Evolutionary conservation across 768 basidiomycete genomes (phyloP).

Genomic region (Suillus hirtellus): DNA sequence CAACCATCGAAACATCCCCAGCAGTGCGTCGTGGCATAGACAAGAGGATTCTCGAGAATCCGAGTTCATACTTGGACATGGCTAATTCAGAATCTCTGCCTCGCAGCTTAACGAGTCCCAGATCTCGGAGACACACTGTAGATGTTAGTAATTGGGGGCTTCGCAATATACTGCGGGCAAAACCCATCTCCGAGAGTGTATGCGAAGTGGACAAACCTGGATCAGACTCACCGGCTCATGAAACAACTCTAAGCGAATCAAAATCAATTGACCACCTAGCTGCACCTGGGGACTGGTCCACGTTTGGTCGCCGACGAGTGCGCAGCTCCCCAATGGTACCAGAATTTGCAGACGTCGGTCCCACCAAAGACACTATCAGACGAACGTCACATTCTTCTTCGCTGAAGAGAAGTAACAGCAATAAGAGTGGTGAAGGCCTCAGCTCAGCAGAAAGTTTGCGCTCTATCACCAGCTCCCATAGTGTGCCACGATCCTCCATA

Average conservation of each 20-base stretch:
- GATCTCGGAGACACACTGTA: slow-evolving; percentile 23
- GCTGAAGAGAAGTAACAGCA: slow-evolving; percentile 16
- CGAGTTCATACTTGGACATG: slow-evolving; percentile 29
- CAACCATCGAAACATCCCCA: not conserved
- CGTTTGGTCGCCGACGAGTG: slow-evolving; percentile 33
- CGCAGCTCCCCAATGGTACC: slow-evolving; percentile 18
- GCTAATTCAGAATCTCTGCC: slow-evolving; percentile 16
- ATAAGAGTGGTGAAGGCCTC: slow-evolving; percentile 11
- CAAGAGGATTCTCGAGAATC: slow-evolving; percentile 32
- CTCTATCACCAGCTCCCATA: slow-evolving; percentile 24
- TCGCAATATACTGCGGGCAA: slow-evolving; percentile 11
- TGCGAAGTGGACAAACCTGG: slow-evolving; percentile 7
- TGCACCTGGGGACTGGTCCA: slow-evolving; percentile 33
- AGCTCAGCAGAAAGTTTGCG: slow-evolving; percentile 17
- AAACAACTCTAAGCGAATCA: slow-evolving; percentile 9
- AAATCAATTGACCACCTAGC: slow-evolving; percentile 19
- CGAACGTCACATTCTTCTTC: slow-evolving; percentile 22
- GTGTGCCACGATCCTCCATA: slow-evolving; percentile 19
- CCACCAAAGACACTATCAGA: slow-evolving; percentile 17
- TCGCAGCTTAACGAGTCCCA: slow-evolving; percentile 30
- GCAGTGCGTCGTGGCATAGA: slow-evolving; percentile 19
- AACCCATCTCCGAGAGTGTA: slow-evolving; percentile 1
- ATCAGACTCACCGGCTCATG: slow-evolving; percentile 9
- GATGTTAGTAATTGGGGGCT: slow-evolving; percentile 11
- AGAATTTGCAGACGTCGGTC: slow-evolving; percentile 17